Evolutionary conservation across 2,329 filamentous ascomycete species (phyloP).

Genomic region (Periglandula ipomoeae): DNA sequence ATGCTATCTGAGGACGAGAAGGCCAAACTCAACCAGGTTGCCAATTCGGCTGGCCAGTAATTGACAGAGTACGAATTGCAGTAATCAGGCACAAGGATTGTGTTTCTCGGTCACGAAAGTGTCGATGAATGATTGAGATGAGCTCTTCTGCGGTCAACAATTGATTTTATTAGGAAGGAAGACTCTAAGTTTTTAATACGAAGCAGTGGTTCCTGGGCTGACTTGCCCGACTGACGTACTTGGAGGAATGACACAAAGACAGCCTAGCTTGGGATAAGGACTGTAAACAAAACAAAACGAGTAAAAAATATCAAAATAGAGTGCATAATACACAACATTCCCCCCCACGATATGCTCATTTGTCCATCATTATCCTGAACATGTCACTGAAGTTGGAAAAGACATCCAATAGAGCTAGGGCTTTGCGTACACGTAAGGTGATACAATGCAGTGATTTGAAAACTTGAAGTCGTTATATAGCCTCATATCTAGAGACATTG

Average conservation of each 20-base stretch:
- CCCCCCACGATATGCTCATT: neutral
- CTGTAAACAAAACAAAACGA: neutral
- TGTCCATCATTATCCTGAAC: too few relatives aligned
- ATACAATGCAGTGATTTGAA: too few relatives aligned
- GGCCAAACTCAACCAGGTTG: conserved; percentile 45
- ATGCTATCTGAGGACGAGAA: conserved; percentile 48
- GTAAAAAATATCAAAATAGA: neutral
- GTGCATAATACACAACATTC: neutral
- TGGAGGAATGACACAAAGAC: neutral
- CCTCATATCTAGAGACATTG: neutral
- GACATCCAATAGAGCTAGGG: too few relatives aligned
- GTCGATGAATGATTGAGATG: too few relatives aligned
- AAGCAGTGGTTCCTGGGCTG: neutral
- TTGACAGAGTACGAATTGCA: neutral
- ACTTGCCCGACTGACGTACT: neutral
- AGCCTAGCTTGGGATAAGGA: neutral
- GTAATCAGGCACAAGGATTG: too few relatives aligned
- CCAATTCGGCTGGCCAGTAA: conserved; percentile 13
- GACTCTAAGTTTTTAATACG: too few relatives aligned
- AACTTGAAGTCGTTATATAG: too few relatives aligned
- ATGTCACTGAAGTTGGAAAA: too few relatives aligned
- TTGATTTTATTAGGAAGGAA: too few relatives aligned
- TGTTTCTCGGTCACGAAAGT: too few relatives aligned
- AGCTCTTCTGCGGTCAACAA: too few relatives aligned
- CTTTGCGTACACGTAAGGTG: too few relatives aligned